phyloP scores from a whole-genome alignment of 2,329 filamentous ascomycete species.

The Fusarium sp. region DNA sequence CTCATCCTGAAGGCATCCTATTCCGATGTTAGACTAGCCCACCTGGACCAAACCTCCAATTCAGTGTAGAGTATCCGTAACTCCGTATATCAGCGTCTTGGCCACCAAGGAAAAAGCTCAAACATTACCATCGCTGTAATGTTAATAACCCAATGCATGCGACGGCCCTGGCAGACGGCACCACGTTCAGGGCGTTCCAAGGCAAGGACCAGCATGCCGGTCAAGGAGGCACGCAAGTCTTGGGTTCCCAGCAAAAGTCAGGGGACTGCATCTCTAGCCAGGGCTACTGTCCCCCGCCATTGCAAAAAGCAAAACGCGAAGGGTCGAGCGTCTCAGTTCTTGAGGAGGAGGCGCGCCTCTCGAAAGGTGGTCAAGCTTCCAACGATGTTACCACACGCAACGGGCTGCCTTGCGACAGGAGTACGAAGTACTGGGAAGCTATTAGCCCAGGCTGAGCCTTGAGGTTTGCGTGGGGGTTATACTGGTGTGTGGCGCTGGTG shows the following conservation, averaged over 20 bases:
- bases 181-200: constrained; percentile 13
- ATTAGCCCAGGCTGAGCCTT: constrained; percentile 21
- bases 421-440: constrained; percentile 15
- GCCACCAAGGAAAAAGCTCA: background rate
- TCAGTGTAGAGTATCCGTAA: background rate
- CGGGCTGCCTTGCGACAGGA: constrained; percentile 7
- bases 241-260: constrained; percentile 25
- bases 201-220: constrained; percentile 18
- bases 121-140: background rate
- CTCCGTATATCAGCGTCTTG: background rate
- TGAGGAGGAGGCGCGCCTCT: constrained; percentile 12
- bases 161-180: constrained; percentile 13
- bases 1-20: background rate
- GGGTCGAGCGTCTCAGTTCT: constrained; percentile 15
- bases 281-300: constrained; percentile 33
- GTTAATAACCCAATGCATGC: background rate
- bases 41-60: background rate
- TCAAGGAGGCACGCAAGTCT: background rate
- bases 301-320: constrained; percentile 34
- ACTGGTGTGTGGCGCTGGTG: background rate
- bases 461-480: constrained; percentile 34
- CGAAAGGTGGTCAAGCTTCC: constrained; percentile 9
- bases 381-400: constrained; percentile 19
- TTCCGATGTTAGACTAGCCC: background rate
- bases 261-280: constrained; percentile 28